Evolutionary conservation across 257 asterid species (phyloP).

Genomic region (Solanum chaucha): DNA sequence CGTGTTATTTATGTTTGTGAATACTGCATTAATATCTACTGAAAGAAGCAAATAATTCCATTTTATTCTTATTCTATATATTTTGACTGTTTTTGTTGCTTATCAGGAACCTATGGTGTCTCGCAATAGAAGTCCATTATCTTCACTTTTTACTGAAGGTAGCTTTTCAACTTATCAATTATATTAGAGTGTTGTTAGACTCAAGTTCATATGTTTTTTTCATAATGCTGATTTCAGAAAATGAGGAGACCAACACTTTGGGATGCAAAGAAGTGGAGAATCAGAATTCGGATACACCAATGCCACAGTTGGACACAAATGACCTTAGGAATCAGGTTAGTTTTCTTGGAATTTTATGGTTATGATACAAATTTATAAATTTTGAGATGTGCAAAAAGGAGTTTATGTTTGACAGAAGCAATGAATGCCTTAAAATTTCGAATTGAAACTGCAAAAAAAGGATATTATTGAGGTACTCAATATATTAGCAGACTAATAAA

Average conservation of each 20-base stretch:
- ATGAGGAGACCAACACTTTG: conserved; percentile 19
- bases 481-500: neutral
- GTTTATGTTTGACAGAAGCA: neutral
- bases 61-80: neutral
- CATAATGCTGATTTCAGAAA: conserved; percentile 2
- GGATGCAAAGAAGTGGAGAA: conserved; percentile 22
- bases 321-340: conserved; percentile 60
- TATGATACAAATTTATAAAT: neutral
- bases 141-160: conserved; percentile 72
- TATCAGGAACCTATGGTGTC: conserved; percentile 40
- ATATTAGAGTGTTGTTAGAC: neutral
- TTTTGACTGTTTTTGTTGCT: neutral
- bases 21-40: neutral
- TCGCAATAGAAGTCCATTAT: conserved; percentile 47
- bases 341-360: neutral
- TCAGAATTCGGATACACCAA: conserved; percentile 8
- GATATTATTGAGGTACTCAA: neutral
- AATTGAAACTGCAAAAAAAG: neutral
- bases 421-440: neutral
- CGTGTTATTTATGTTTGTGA: neutral
- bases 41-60: neutral
- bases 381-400: neutral
- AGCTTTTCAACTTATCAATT: neutral
- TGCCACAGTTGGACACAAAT: conserved; percentile 16
- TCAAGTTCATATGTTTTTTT: neutral